phyloP scores from a whole-genome alignment of 306 rosid genomes.

The Glycine soja region DNA sequence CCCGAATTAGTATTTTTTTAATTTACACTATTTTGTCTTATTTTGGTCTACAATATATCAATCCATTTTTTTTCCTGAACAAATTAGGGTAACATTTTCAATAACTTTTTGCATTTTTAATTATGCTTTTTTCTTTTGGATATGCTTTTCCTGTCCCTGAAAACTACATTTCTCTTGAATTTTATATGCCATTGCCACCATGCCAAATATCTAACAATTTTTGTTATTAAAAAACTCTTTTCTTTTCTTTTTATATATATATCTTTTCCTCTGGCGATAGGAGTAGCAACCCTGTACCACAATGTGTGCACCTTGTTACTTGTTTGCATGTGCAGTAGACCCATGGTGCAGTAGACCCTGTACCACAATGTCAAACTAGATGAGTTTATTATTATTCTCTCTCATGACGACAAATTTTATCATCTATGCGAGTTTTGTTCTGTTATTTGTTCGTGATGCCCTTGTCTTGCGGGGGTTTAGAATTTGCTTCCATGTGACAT shows the following conservation, averaged over 20 bases:
- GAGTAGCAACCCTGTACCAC: too few species aligned
- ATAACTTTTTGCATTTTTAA: background rate
- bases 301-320: background rate
- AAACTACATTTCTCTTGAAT: background rate
- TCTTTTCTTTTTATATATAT: background rate
- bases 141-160: background rate
- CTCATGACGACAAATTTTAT: conserved; percentile 23
- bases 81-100: too few species aligned
- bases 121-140: background rate
- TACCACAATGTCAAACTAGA: too few species aligned
- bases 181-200: background rate
- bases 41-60: too few species aligned
- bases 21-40: background rate
- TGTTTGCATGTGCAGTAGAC: conserved; percentile 48
- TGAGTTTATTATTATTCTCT: conserved; percentile 8
- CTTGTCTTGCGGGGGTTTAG: conserved; percentile 41
- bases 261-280: too few species aligned
- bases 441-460: conserved; percentile 30
- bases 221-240: background rate
- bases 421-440: conserved; percentile 38
- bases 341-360: too few species aligned
- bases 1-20: background rate
- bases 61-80: too few species aligned
- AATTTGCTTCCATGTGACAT: conserved; percentile 49
- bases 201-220: background rate